Conservation (phyloP, 2,329 filamentous ascomycete genomes). For the Paramyrothecium roridum region DNA sequence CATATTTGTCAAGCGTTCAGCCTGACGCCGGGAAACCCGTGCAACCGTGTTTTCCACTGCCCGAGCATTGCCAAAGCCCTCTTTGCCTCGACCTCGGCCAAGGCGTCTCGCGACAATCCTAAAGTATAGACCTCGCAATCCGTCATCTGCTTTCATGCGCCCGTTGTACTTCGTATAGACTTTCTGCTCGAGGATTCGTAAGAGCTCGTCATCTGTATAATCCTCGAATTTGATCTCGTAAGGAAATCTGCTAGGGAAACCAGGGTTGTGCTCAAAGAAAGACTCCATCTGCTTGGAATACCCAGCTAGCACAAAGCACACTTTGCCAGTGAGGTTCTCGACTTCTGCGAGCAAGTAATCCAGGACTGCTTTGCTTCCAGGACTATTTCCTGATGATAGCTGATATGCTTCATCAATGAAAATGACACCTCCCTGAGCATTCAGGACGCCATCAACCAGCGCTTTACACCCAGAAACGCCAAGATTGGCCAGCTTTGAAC, state of each 20-base stretch:
- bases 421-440: constrained; percentile 53
- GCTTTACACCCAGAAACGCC: background rate
- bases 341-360: constrained; percentile 66
- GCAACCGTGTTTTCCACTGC: constrained; percentile 57
- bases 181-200: constrained; percentile 51
- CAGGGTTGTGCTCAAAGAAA: constrained; percentile 68
- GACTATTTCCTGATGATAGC: constrained; percentile 29
- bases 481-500: background rate
- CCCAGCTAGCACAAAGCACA: constrained; percentile 66
- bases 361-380: constrained; percentile 52
- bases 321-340: constrained; percentile 62
- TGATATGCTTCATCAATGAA: constrained; percentile 77
- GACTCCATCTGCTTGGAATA: constrained; percentile 68
- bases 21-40: constrained; percentile 52
- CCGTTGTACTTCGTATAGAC: constrained; percentile 49
- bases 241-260: constrained; percentile 63
- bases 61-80: constrained; percentile 68
- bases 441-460: background rate
- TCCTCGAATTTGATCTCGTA: constrained; percentile 59
- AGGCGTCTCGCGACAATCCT: constrained; percentile 58
- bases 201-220: constrained; percentile 60
- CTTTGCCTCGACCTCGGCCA: constrained; percentile 53
- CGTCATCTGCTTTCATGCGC: constrained; percentile 55
- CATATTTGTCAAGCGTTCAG: constrained; percentile 46
- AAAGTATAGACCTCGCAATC: constrained; percentile 53